Evolutionary conservation across 345 rosid genomes (phyloP).

Genomic region (Draba incana): DNA sequence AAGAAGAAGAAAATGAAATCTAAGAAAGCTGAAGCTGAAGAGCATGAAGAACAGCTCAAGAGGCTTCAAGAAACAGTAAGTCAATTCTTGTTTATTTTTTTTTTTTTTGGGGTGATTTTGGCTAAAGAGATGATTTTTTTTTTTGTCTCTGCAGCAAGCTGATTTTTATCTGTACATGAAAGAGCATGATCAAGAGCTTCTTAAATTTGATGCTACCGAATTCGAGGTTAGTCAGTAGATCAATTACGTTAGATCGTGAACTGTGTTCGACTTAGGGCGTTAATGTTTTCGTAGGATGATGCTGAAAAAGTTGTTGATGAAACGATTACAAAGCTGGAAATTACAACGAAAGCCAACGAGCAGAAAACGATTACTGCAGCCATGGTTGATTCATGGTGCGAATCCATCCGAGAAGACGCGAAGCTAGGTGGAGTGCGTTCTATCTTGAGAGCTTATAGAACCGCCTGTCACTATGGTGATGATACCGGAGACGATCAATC

Average conservation of each 20-base stretch:
- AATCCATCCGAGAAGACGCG: slow-evolving; percentile 54
- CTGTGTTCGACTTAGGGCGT: too few relatives aligned
- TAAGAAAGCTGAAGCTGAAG: slow-evolving; percentile 51
- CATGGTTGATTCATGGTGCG: slow-evolving; percentile 86
- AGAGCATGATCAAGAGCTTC: slow-evolving; percentile 76
- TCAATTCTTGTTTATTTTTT: neutral
- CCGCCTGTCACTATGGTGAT: slow-evolving; percentile 96
- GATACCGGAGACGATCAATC: slow-evolving; percentile 71
- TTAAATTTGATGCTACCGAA: slow-evolving; percentile 74
- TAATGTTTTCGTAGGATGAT: too few relatives aligned
- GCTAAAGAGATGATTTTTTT: neutral
- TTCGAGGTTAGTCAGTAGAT: neutral
- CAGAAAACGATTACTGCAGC: slow-evolving; percentile 60
- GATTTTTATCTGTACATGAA: slow-evolving; percentile 80
- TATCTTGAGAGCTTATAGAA: slow-evolving; percentile 86
- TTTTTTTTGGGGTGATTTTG: too few relatives aligned
- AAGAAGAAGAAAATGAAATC: slow-evolving; percentile 41
- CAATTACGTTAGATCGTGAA: too few relatives aligned
- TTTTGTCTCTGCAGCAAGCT: slow-evolving; percentile 80
- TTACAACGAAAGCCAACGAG: slow-evolving; percentile 46
- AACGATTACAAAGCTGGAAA: slow-evolving; percentile 29
- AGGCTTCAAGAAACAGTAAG: slow-evolving; percentile 73
- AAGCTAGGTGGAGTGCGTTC: slow-evolving; percentile 73
- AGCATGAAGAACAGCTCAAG: slow-evolving; percentile 75
- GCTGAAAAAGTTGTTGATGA: slow-evolving; percentile 42